A percentile compares a stretch with the other conserved stretches of the same genome.
These are phyloP conservation scores for Talaromyces sp. DNA, from an alignment of 2,329 filamentous ascomycete genomes.

Conservation along the genomic window DNA sequence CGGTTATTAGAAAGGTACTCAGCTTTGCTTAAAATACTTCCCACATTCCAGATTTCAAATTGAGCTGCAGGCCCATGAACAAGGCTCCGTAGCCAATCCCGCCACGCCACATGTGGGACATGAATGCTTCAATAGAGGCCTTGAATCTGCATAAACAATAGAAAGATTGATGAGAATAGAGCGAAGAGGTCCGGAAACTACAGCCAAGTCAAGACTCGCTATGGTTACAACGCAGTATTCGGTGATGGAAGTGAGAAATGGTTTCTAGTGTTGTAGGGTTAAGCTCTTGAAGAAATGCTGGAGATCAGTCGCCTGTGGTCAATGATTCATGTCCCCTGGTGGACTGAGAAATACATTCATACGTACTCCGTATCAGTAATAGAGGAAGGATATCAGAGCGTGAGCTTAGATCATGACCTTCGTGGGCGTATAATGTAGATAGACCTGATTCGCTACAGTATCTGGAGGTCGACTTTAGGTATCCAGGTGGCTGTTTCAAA, in stretches of 20 bases:
- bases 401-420: background rate
- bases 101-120: background rate
- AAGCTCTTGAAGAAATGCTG: background rate
- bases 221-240: background rate
- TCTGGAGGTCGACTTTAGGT: background rate
- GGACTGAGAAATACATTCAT: background rate
- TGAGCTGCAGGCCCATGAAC: background rate
- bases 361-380: background rate
- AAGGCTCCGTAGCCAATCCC: slow-evolving; percentile 3
- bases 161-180: background rate
- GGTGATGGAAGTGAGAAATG: background rate
- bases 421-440: background rate
- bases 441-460: background rate
- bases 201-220: background rate
- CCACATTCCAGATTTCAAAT: background rate
- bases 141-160: background rate
- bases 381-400: too few relatives aligned
- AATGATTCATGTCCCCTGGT: background rate
- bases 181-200: background rate
- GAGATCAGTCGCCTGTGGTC: background rate
- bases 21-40: too few relatives aligned
- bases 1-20: background rate
- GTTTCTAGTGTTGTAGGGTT: background rate
- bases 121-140: background rate
- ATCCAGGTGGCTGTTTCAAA: background rate